These are phyloP conservation scores for Peribolospora baueri DNA, from an alignment of 768 basidiomycete genomes.

Conservation along the genomic window DNA sequence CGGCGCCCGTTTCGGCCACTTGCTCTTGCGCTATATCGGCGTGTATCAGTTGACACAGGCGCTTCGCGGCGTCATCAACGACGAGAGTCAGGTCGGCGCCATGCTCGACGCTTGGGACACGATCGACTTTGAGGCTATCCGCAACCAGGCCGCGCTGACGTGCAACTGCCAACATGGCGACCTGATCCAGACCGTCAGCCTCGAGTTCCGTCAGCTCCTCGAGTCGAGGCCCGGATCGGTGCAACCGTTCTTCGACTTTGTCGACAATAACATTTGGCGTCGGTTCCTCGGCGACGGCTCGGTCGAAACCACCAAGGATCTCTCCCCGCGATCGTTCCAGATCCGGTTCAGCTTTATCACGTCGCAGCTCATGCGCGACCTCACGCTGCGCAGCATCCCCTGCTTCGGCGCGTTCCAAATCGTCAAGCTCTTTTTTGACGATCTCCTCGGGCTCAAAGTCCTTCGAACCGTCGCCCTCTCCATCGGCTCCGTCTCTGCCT, in stretches of 20 bases:
- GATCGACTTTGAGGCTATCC: slow-evolving; percentile 73
- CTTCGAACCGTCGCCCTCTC: slow-evolving; percentile 64
- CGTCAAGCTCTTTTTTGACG: slow-evolving; percentile 75
- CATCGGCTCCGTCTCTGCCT: slow-evolving; percentile 14
- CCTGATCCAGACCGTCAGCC: slow-evolving; percentile 58
- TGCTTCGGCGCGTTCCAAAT: slow-evolving; percentile 62
- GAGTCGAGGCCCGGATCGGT: slow-evolving; percentile 84
- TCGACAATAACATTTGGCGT: too few species aligned
- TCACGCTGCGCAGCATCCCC: too few species aligned
- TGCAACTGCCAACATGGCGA: slow-evolving; percentile 86
- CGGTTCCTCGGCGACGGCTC: too few species aligned
- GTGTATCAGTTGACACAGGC: slow-evolving; percentile 34
- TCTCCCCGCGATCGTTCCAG: too few species aligned
- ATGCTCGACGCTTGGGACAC: slow-evolving; percentile 77
- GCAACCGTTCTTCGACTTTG: slow-evolving; percentile 19
- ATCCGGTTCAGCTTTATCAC: too few species aligned
- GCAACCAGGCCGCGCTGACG: slow-evolving; percentile 75
- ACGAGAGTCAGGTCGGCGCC: slow-evolving; percentile 60
- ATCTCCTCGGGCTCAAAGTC: slow-evolving; percentile 55
- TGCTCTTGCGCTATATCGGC: slow-evolving; percentile 26
- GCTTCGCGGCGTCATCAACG: slow-evolving; percentile 63
- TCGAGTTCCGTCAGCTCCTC: slow-evolving; percentile 54
- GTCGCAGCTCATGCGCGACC: too few species aligned
- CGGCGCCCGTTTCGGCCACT: slow-evolving; percentile 70
- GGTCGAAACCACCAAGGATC: too few species aligned